Conservation (phyloP, 768 basidiomycete species). For the Xerocomellus dryophilus region DNA sequence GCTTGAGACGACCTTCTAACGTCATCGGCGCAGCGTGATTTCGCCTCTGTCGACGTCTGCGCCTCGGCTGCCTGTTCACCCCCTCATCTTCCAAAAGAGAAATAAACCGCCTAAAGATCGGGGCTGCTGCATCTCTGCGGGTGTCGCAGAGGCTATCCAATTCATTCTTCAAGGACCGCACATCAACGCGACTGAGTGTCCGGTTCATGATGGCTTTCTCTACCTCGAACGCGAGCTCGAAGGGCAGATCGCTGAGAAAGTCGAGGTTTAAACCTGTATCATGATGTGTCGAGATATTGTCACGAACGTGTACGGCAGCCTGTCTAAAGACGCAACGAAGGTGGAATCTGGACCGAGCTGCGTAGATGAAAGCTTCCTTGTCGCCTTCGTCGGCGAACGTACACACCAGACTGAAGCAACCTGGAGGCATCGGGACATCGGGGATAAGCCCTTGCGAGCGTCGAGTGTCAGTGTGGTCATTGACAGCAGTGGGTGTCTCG, state of each 20-base stretch:
- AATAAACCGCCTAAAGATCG: slow-evolving; percentile 25
- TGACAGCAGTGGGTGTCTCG: not conserved
- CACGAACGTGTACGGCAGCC: slow-evolving; percentile 15
- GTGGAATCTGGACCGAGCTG: slow-evolving; percentile 22
- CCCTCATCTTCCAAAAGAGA: slow-evolving; percentile 20
- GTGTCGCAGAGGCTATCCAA: slow-evolving; percentile 21
- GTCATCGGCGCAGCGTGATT: slow-evolving; percentile 1
- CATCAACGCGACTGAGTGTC: slow-evolving; percentile 25
- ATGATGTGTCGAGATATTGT: slow-evolving; percentile 9
- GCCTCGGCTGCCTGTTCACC: not conserved
- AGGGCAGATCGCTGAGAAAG: slow-evolving; percentile 28
- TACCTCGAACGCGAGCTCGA: slow-evolving; percentile 38
- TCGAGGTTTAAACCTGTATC: slow-evolving; percentile 16
- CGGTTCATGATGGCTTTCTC: slow-evolving; percentile 36
- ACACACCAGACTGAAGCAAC: slow-evolving; percentile 30
- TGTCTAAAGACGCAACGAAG: slow-evolving; percentile 6
- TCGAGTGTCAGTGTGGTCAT: not conserved
- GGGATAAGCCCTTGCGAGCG: slow-evolving; percentile 30
- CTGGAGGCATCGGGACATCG: slow-evolving; percentile 25
- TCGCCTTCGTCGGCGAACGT: slow-evolving; percentile 27
- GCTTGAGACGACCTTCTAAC: slow-evolving; percentile 13
- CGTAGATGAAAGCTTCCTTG: slow-evolving; percentile 29
- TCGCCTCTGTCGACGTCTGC: not conserved
- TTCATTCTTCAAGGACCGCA: slow-evolving; percentile 16
- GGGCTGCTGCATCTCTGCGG: slow-evolving; percentile 14